Evolutionary conservation across 345 rosid species (phyloP), one percentile per base, ranked within the genome.

Genomic region (Citrus trifoliata): DNA sequence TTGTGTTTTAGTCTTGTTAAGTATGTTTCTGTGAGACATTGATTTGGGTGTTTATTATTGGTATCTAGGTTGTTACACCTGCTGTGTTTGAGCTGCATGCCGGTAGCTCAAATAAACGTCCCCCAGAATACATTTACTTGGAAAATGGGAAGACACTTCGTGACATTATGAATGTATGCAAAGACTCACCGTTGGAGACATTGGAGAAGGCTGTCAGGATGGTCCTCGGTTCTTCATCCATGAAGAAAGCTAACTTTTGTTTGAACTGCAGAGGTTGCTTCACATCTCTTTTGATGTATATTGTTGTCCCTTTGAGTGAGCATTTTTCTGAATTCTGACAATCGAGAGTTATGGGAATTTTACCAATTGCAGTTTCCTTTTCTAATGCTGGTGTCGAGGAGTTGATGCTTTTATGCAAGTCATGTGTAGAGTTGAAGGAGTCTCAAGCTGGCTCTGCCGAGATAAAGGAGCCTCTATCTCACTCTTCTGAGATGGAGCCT

Each of bases 211-310:
- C 88, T 80, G 71, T 96, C 40, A 79, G 30, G 37, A 74, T 55
- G 80, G 88, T 87, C 63, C 80, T 85, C 70, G 97, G 97, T 64
- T 75, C 72, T 78, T 80, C 91, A 75, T 59, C 78, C 72, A 37
- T 88, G 69, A 83, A 84, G 87, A 91, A 82, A 72, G 84, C 96
- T 73, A 71, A 70, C 60, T 74, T 91, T 79, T 96, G 99, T 82
- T 78, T 96, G 78, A 92, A 78, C 80, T 96, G 99, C 90, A 89
- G 88, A 94, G 98, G 98, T 96, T 86, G 55, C 76, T 86, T 73
- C 80, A 37, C 70, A 48, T 77, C 75, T 65, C 55, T 60, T 75
- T 86, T 73, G 42, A 73, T 59, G 78, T 33, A 53, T 76, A 42
- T 77, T 67, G 59, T 7, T 56, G 35, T 67, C 58, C 14, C 37